Percentiles rank a stretch among this genome's conserved stretches.
These are phyloP conservation scores for Leersia perrieri DNA, from an alignment of 176 grass and related monocot genomes.

Conservation along the genomic window DNA sequence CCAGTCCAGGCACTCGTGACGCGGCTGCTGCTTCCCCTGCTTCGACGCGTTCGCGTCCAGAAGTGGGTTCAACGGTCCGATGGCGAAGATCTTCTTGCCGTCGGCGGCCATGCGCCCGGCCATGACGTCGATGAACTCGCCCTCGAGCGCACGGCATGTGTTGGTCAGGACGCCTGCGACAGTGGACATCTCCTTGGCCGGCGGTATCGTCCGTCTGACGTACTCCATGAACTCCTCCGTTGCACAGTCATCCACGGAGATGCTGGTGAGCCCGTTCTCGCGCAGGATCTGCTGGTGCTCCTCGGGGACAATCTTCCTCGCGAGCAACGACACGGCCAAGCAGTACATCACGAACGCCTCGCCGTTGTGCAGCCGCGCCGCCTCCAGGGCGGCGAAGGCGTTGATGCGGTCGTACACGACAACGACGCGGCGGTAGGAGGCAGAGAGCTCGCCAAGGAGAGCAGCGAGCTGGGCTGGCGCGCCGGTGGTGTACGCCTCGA, in stretches of 20 bases:
- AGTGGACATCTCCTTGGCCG: not conserved
- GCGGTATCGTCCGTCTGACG: not conserved
- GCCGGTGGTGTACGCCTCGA: not conserved
- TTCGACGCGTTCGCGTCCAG: not conserved
- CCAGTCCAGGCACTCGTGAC: constrained; percentile 53
- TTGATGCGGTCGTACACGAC: constrained; percentile 45
- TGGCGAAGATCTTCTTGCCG: constrained; percentile 47
- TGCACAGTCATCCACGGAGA: not conserved
- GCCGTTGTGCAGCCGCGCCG: constrained; percentile 18
- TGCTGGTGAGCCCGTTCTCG: not conserved
- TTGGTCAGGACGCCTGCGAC: constrained; percentile 19
- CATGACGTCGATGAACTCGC: constrained; percentile 43
- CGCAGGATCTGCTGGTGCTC: constrained; percentile 8
- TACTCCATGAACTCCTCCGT: constrained; percentile 29
- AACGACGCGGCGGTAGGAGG: constrained; percentile 34
- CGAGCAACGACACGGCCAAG: not conserved
- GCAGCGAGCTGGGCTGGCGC: constrained; percentile 20
- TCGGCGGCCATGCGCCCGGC: constrained; percentile 1
- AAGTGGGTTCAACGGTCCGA: constrained; percentile 64
- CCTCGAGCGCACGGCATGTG: constrained; percentile 38
- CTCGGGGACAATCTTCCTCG: not conserved
- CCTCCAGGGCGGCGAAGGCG: constrained; percentile 35
- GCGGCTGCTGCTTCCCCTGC: not conserved
- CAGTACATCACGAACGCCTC: constrained; percentile 34
- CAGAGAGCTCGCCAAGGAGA: constrained; percentile 31